Evolutionary conservation across 768 basidiomycete genomes (phyloP).

Genomic region (Chiua virens): DNA sequence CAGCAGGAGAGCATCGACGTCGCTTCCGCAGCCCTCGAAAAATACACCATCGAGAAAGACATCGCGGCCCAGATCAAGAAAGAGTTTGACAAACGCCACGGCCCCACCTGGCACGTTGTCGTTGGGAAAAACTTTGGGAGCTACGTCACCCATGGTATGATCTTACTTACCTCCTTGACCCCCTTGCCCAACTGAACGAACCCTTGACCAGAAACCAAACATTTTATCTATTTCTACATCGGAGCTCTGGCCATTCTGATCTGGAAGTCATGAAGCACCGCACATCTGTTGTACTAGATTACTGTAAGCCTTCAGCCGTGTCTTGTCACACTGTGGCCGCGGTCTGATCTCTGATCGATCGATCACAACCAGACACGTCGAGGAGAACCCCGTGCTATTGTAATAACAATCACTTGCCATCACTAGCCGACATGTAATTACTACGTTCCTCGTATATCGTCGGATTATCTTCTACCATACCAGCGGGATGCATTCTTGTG

Average conservation of each 20-base stretch:
- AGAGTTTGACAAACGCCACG: slow-evolving; percentile 91
- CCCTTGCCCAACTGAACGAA: slow-evolving; percentile 7
- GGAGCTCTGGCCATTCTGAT: slow-evolving; percentile 90
- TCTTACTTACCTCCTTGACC: not conserved
- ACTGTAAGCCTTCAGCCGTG: slow-evolving; percentile 16
- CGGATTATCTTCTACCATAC: slow-evolving; percentile 9
- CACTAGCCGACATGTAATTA: slow-evolving; percentile 26
- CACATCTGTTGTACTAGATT: slow-evolving; percentile 19
- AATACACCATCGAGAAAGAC: slow-evolving; percentile 95
- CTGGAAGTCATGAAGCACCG: slow-evolving; percentile 77
- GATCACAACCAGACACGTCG: slow-evolving; percentile 9
- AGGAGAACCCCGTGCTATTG: slow-evolving; percentile 21
- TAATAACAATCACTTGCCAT: slow-evolving; percentile 20
- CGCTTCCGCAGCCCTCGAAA: slow-evolving; percentile 80
- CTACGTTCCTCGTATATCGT: slow-evolving; percentile 20
- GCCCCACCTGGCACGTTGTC: slow-evolving; percentile 97
- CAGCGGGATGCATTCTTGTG: not conserved
- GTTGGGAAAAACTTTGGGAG: slow-evolving; percentile 99
- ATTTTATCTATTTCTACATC: slow-evolving; percentile 99
- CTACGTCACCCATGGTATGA: slow-evolving; percentile 93
- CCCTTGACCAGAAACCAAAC: slow-evolving; percentile 77
- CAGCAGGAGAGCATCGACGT: slow-evolving; percentile 93
- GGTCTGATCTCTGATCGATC: not conserved
- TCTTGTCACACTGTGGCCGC: not conserved
- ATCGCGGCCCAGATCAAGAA: slow-evolving; percentile 98